Base-by-base conservation (phyloP, 495 filamentous ascomycete species). In the Glarea lozoyensis region DNA sequence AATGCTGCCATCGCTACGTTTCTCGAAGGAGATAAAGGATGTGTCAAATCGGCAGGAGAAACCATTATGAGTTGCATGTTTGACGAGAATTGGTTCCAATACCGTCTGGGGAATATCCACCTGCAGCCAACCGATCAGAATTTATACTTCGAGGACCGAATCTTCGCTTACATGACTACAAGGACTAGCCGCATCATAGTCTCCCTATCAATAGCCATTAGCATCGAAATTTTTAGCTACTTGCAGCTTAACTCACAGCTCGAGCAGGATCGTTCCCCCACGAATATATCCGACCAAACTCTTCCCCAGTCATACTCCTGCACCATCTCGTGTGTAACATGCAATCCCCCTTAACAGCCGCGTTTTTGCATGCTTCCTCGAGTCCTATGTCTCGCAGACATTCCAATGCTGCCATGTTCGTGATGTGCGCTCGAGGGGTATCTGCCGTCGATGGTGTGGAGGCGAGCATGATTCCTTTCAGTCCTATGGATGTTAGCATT, bases 301-400 rank as follows among this genome's bases (percentile, higher is more conserved):
- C 74, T 40, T 70, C 69, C 5, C 73, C 74, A 12, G 66, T 59
- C 70, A 76, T 73, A 35, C 60, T 67, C 29, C 63, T 62, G 42
- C 61, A 68, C 72, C 71, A 78, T 38, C 72, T 57, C 2, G 68
- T 70, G 37, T 73, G 66, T 45, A 62, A 52, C 61, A 76, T 70
- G 33, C 56, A 53, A 15, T 62, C 53, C 1, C 64, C 58, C 13
- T 53, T 52, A 10, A 62, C 63, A 11, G 66, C 64, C 19, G 64
- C 46, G 17, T 55, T 49, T 2, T 58, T 34, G 29, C 61, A 59
- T 41, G 68, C 68, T n/a, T 62, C 43, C 13, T 75, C 70, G 0
- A 76, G 57, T 3, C 73, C 72, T 37, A 78, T 70, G 42, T 78
- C 73, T 15, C 74, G 68, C 6, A 78, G 59, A 54, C 70, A 74